Evolutionary conservation across 225 moss, liverwort and hornwort species (phyloP), one percentile per base, ranked within the genome.

Genomic region (Asterella californica): DNA sequence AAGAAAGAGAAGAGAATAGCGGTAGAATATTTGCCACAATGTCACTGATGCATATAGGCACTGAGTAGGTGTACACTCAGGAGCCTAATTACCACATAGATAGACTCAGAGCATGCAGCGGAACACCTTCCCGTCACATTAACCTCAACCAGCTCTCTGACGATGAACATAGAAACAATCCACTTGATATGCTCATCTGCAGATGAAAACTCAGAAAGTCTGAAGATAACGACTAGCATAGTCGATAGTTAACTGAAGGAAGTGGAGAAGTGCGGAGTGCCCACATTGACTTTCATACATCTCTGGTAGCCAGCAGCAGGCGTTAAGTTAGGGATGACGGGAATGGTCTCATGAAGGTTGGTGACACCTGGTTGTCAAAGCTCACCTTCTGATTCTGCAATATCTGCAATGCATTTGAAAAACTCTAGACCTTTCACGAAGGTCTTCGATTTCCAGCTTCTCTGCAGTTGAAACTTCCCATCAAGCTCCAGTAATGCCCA

Each of bases 381-480:
- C 59, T 79, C 42, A 92, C 94, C 94, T 90, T 95, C 91, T 37
- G 85, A 84, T 89, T 95, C 93, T 66, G 95, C 95, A 78, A 95
- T 82, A 80, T 90, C 91, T 64, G 90, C 95, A 74, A 95, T 90
- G 79, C 81, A 79, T 74, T 87, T 91, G 82, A 95, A 85, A 54
- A 95, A 90, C 70, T 95, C 93, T 10, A 95, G 86, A 50, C 93
- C 95, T 84, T 95, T 95, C 29, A 90, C 24, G 82, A 95, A 93
- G 75, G 81, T 92, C 75, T 91, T 95, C 24, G 90, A 79, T 84
- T 87, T 93, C 91, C 91, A 93, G 76, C 52, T 89, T 81, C 88
- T 88, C 19, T 93, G 89, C 55, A 95, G 86, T 83, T 91, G 91
- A 82, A 91, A 82, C 70, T 86, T 85, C 30, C 91, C 91, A 82